Percentiles rank a stretch among this genome's conserved stretches.
phyloP scores from a whole-genome alignment of 78 protist species.

The Guillardia theta region DNA sequence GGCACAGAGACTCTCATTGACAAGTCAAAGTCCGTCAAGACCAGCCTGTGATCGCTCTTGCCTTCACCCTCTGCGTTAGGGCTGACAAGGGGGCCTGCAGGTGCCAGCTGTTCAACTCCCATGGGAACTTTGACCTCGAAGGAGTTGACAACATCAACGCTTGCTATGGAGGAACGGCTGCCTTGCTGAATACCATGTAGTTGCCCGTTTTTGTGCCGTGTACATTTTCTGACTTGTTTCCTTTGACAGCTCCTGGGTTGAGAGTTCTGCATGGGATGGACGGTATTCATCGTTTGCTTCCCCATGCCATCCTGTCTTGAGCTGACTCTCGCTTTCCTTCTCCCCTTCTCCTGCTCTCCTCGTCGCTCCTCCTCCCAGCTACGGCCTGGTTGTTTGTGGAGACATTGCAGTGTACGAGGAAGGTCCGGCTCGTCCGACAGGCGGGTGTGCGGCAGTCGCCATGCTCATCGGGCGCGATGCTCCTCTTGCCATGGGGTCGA shows the following conservation, averaged over 20 bases:
- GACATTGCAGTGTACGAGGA: conserved; percentile 83
- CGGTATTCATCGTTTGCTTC: background rate
- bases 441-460: conserved; percentile 92
- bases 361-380: background rate
- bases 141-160: conserved; percentile 86
- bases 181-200: conserved; percentile 75
- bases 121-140: conserved; percentile 64
- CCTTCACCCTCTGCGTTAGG: background rate
- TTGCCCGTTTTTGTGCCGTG: background rate
- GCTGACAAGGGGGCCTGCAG: conserved; percentile 49
- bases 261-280: conserved; percentile 91
- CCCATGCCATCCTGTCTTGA: background rate
- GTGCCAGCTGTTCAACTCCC: conserved; percentile 70
- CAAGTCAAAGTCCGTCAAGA: conserved; percentile 86
- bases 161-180: conserved; percentile 96
- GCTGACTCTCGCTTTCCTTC: background rate
- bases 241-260: conserved; percentile 78
- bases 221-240: background rate
- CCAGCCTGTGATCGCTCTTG: conserved; percentile 47
- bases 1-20: conserved; percentile 94
- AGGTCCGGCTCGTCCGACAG: conserved; percentile 43
- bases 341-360: background rate
- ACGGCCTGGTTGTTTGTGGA: conserved; percentile 84
- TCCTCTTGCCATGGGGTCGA: conserved; percentile 61
- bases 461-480: conserved; percentile 96